These are phyloP conservation scores for Candida nitratophila DNA, from an alignment of 805 yeast genomes.

Conservation along the genomic window DNA sequence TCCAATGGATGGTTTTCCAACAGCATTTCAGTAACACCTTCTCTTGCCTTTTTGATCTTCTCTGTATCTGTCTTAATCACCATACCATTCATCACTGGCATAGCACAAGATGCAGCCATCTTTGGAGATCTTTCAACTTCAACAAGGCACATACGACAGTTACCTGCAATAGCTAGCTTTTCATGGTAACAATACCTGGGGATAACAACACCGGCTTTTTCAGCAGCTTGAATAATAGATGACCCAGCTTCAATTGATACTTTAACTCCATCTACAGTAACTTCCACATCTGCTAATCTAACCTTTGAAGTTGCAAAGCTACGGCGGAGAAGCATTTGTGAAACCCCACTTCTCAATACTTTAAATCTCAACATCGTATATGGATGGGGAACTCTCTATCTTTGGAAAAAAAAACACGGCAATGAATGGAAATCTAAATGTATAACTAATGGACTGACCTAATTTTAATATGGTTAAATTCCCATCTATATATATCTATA, in stretches of 20 bases:
- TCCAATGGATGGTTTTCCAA: slow-evolving; percentile 87
- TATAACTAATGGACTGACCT: no score
- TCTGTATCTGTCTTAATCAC: slow-evolving; percentile 75
- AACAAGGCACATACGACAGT: slow-evolving; percentile 89
- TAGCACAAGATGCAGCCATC: slow-evolving; percentile 84
- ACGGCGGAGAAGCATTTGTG: slow-evolving; percentile 1
- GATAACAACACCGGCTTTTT: slow-evolving; percentile 80
- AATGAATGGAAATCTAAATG: no score
- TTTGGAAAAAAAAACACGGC: no score
- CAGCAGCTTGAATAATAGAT: slow-evolving; percentile 86
- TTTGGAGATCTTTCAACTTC: slow-evolving; percentile 87
- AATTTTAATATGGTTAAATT: no score
- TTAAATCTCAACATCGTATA: slow-evolving; percentile 2
- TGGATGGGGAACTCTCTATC: no score
- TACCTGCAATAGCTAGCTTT: slow-evolving; percentile 84
- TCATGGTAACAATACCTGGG: slow-evolving; percentile 93
- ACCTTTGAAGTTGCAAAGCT: slow-evolving; percentile 6
- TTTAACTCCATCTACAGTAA: slow-evolving; percentile 61
- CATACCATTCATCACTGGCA: slow-evolving; percentile 90
- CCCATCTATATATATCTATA: no score
- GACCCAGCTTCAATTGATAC: slow-evolving; percentile 82
- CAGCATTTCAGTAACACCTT: slow-evolving; percentile 85
- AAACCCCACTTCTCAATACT: not conserved
- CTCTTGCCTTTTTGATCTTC: slow-evolving; percentile 75
- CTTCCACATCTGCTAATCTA: slow-evolving; percentile 18